These are phyloP conservation scores for Podaxis sp. DNA, from an alignment of 768 basidiomycete species.

Conservation along the genomic window DNA sequence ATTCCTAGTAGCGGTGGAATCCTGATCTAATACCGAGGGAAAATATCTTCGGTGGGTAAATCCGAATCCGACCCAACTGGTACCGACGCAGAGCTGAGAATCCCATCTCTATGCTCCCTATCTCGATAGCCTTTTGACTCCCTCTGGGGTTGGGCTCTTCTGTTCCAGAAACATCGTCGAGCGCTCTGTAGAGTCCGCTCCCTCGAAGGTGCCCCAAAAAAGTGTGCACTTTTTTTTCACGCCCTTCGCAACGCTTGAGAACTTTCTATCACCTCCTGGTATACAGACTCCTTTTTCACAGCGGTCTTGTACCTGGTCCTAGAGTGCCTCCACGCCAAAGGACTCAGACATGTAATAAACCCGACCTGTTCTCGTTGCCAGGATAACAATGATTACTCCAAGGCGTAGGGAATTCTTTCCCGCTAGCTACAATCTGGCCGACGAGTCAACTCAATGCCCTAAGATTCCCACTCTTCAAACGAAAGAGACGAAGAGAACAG, in stretches of 20 bases:
- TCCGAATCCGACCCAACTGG: conserved; percentile 21
- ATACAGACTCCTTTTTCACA: not conserved
- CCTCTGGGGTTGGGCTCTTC: conserved; percentile 16
- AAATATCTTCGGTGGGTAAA: conserved; percentile 16
- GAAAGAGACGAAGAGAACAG: not conserved
- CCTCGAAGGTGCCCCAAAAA: conserved; percentile 21
- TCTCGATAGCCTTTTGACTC: conserved; percentile 33
- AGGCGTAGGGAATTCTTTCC: not conserved
- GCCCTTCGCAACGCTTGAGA: conserved; percentile 3
- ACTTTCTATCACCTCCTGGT: not conserved
- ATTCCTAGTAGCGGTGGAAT: conserved; percentile 16
- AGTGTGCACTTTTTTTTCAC: conserved; percentile 10
- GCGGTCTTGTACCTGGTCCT: no score
- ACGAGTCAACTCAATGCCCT: not conserved
- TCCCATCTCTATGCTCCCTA: conserved; percentile 14
- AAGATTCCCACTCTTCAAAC: not conserved
- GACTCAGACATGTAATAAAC: not conserved
- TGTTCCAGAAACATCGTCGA: conserved; percentile 25
- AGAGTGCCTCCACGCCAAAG: not conserved
- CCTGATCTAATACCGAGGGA: conserved; percentile 3
- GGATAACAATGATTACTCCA: not conserved
- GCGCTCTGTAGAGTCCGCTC: conserved; percentile 14
- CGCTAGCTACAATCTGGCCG: not conserved
- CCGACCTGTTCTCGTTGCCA: not conserved
- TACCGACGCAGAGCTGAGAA: conserved; percentile 15